Evolutionary conservation across 768 basidiomycete genomes (phyloP), one percentile per base, ranked within the genome.

Genomic region (Leccinum broughii): DNA sequence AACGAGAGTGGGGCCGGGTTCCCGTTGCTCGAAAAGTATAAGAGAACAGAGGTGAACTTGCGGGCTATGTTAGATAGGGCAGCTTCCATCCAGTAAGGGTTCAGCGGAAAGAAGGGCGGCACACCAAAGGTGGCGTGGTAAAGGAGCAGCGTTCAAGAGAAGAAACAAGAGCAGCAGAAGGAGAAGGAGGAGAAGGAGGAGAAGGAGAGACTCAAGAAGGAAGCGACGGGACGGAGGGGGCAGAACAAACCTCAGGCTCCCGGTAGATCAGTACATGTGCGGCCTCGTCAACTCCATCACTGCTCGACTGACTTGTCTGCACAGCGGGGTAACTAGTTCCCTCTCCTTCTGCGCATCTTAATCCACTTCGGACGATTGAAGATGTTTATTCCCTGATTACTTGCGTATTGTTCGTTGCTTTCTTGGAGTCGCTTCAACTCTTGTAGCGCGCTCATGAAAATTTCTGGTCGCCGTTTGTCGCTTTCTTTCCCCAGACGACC

Each of bases 401-500:
- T 10, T 65, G 56, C 53, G 32, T 62, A 3, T 13, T 52, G 6
- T 1, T 63, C 1, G 1, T 63, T 9, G 17, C 9, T 0, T 26
- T 52, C 20, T 7, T 24, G 22, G 57, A 5, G 14, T 57, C 71
- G 73, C 55, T 76, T 77, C 57, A 77, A 58, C 61, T 76, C 78
- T 61, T 68, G 68, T 65, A 50, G 24, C 72, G 68, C 32, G 78
- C 75, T 77, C 74, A 78, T 55, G 75, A 69, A 44, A 76, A 69
- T 74, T 65, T 61, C 28, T 51, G 56, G 35, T 60, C 58, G 39
- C n/a, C 51, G 6, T 60, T 60, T 10, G n/a, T 50, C 7, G 53
- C 4, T 60, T 70, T 77, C 76, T 63, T 70, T 63, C 61, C 85
- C 81, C 55, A 80, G 51, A 85, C 70, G 5, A 83, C 78, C 52